Evolutionary conservation across 495 filamentous ascomycete species (phyloP).

Genomic region (Lophium mytilinum): DNA sequence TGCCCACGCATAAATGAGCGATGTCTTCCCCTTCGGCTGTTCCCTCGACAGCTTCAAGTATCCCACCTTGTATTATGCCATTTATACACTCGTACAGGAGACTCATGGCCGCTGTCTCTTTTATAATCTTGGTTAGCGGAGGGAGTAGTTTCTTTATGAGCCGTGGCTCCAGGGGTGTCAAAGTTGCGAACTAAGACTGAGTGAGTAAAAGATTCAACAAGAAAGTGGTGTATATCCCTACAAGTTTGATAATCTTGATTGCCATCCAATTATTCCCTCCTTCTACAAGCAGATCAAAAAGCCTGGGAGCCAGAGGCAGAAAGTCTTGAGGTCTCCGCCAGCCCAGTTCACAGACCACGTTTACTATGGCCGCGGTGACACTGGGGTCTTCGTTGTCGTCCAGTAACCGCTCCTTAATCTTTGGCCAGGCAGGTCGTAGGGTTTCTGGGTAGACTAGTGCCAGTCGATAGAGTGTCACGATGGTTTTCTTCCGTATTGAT

Average conservation of each 20-base stretch:
- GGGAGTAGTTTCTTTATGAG: constrained; percentile 87
- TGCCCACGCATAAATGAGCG: constrained; percentile 84
- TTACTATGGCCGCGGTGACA: constrained; percentile 90
- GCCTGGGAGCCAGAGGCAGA: constrained; percentile 76
- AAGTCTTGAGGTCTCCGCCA: constrained; percentile 93
- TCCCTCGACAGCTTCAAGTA: constrained; percentile 70
- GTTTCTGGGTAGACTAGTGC: constrained; percentile 93
- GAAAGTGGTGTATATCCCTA: constrained; percentile 35
- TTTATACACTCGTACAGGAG: constrained; percentile 96
- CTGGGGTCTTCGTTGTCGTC: constrained; percentile 84
- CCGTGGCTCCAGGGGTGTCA: constrained; percentile 88
- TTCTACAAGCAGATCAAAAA: constrained; percentile 89
- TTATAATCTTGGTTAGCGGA: constrained; percentile 87
- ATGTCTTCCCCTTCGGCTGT: constrained; percentile 80
- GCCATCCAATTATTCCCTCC: constrained; percentile 99
- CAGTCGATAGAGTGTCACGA: constrained; percentile 85
- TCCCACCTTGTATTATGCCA: constrained; percentile 93
- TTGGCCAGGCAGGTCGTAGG: constrained; percentile 86
- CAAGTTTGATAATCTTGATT: constrained; percentile 96
- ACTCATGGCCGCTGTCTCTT: constrained; percentile 92
- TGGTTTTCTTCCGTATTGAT: constrained; percentile 83
- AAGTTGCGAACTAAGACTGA: constrained; percentile 69
- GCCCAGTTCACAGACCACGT: constrained; percentile 92
- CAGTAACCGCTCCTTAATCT: constrained; percentile 88
- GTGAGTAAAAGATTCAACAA: neutral